Evolutionary conservation across 2,329 filamentous ascomycete genomes (phyloP).

Genomic region (Thelonectria discophora): DNA sequence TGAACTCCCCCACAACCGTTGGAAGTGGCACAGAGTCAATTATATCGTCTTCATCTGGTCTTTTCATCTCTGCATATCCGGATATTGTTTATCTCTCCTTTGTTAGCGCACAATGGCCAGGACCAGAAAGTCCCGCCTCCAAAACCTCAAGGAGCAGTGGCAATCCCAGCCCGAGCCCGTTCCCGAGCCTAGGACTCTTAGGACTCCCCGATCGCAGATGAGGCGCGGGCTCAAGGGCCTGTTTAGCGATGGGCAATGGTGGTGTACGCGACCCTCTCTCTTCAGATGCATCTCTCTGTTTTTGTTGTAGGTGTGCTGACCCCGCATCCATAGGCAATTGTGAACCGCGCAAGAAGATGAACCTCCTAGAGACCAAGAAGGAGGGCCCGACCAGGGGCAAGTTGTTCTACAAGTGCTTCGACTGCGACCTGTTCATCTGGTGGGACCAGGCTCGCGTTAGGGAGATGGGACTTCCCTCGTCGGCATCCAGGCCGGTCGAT

Average conservation of each 20-base stretch:
- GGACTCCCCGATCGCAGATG: constrained; percentile 41
- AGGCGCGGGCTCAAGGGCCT: constrained; percentile 46
- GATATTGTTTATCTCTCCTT: neutral
- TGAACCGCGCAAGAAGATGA: constrained; percentile 50
- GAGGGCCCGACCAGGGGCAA: constrained; percentile 51
- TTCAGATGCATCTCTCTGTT: too few species aligned
- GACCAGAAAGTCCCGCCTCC: neutral
- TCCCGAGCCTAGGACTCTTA: constrained; percentile 14
- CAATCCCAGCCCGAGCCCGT: neutral
- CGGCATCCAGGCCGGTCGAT: neutral
- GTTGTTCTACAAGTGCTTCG: constrained; percentile 54
- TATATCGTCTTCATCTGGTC: neutral
- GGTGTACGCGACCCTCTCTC: constrained; percentile 43
- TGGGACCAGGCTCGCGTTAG: constrained; percentile 49
- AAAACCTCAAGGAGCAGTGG: neutral
- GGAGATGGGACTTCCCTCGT: constrained; percentile 37
- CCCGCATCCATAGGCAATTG: constrained; percentile 50
- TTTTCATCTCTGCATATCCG: too few species aligned
- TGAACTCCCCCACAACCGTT: neutral
- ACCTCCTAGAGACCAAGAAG: constrained; percentile 50
- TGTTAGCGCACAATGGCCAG: neutral
- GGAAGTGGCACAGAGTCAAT: neutral
- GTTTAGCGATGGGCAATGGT: constrained; percentile 48
- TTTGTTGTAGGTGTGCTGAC: neutral
- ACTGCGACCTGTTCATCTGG: constrained; percentile 58